phyloP scores from a whole-genome alignment of 305 asterid genomes.

The Ajuga reptans region DNA sequence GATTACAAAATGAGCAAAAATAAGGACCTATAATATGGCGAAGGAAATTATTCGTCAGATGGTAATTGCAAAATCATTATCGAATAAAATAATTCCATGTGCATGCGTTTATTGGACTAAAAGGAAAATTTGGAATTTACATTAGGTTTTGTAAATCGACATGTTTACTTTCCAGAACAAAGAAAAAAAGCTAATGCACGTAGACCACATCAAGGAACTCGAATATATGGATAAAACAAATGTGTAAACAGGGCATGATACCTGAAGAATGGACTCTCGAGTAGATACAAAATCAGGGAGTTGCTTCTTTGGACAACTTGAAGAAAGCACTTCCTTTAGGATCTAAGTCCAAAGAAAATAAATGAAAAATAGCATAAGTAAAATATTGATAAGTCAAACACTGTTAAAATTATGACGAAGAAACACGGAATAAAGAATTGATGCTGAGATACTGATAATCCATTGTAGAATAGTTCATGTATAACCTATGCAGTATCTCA shows the following conservation, averaged over 20 bases:
- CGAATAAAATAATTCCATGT: neutral
- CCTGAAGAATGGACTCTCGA: slow-evolving; percentile 86
- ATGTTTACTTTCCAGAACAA: neutral
- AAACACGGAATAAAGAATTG: neutral
- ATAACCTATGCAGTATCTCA: neutral
- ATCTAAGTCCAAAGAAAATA: slow-evolving; percentile 35
- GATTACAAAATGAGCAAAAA: neutral
- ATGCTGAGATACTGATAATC: neutral
- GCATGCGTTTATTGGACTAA: neutral
- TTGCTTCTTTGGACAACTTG: slow-evolving; percentile 47
- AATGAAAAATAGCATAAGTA: slow-evolving; percentile 6
- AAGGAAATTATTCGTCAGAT: slow-evolving; percentile 2
- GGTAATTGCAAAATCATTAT: neutral
- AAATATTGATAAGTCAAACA: neutral
- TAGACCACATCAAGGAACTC: slow-evolving; percentile 2
- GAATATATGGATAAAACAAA: neutral
- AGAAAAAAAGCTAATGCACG: slow-evolving; percentile 8
- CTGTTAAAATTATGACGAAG: neutral
- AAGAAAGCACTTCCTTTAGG: slow-evolving; percentile 68
- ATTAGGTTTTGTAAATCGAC: neutral
- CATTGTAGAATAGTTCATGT: slow-evolving; percentile 3
- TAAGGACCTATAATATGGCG: neutral
- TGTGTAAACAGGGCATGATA: slow-evolving; percentile 18
- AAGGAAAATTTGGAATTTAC: neutral
- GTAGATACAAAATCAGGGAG: slow-evolving; percentile 58